Evolutionary conservation across 2,329 filamentous ascomycete genomes (phyloP), one percentile per base, ranked within the genome.

Genomic region (Chlorencoelia australis): DNA sequence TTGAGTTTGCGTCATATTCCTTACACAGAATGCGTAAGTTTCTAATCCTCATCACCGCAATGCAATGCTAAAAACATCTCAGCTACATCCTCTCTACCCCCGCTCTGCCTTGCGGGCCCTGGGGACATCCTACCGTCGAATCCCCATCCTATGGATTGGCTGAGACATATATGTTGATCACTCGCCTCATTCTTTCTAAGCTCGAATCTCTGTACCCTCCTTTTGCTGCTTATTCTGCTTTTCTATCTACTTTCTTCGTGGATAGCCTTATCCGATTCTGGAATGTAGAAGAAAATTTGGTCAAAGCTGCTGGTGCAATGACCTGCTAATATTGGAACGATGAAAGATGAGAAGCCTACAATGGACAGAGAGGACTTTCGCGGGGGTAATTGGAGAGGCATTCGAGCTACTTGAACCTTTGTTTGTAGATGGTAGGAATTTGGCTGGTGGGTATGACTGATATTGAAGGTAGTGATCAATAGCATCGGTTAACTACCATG

Each of bases 101-200:
- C 74, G 80, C 17, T 77, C 78, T 1, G 77, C 82, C 53, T 53
- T 84, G 10, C 57, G 62, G 13, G 60, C 63, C 2, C 65, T 86
- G 10, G 77, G 75, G 17, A 65, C 84, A 37, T 61, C 64, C 5
- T 79, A 87, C 59, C 71, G 80, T 4, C 77, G 81, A 39, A 83
- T 84, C 39, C 81, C 81, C 1, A 52, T 85, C 33, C 58, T 85
- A 33, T 61, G 73, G 15, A 75, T 84, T 46, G 79, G 77, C 11
- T 65, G 71, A 5, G 73, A 82, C 51, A 61, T 86, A 28, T 85
- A 83, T 60, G 63, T 74, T 42, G 81, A 86, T 62, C n/a, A 77
- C 76, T 2, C 72, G 76, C 3, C 68, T 84, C 15, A 84, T 85
- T 48, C 57, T 86, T 14, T 57, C 58, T 17, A 79, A 75, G 54